Conservation (phyloP, 2,329 filamentous ascomycete species). For the Teratosphaeria zuluensis region DNA sequence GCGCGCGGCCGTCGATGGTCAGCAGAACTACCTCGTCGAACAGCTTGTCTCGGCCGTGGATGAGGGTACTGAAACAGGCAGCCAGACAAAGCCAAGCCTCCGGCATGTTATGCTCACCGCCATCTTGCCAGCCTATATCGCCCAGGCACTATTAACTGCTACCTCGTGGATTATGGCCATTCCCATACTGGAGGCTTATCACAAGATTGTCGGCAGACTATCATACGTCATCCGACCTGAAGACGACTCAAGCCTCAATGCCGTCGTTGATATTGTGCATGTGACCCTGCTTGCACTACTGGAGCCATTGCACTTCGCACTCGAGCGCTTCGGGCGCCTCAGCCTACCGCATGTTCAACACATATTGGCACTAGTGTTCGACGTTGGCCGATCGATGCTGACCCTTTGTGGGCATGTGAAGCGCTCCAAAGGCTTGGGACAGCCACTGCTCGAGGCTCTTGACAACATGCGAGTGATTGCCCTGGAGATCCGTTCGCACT, state of each 20-base stretch:
- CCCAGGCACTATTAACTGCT: slow-evolving; percentile 34
- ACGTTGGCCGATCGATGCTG: neutral
- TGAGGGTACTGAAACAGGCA: slow-evolving; percentile 33
- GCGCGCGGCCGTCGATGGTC: slow-evolving; percentile 47
- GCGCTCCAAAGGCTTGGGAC: neutral
- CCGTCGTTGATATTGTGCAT: slow-evolving; percentile 5
- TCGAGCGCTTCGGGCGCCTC: slow-evolving; percentile 6
- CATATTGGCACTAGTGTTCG: slow-evolving; percentile 5
- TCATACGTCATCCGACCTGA: slow-evolving; percentile 37
- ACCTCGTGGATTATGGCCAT: slow-evolving; percentile 43
- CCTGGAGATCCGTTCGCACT: neutral
- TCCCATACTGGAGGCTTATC: slow-evolving; percentile 43
- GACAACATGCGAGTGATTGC: neutral
- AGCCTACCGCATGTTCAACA: slow-evolving; percentile 9
- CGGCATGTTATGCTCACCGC: slow-evolving; percentile 43
- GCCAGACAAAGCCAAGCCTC: slow-evolving; percentile 30
- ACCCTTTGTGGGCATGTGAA: slow-evolving; percentile 3
- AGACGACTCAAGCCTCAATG: slow-evolving; percentile 28
- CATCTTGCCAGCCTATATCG: slow-evolving; percentile 49
- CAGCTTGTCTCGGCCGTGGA: slow-evolving; percentile 45
- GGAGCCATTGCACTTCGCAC: slow-evolving; percentile 5
- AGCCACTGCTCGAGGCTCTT: neutral
- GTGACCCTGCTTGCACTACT: slow-evolving; percentile 11
- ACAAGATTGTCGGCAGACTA: slow-evolving; percentile 33
- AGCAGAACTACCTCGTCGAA: slow-evolving; percentile 46